Evolutionary conservation across 192 early-diverging fungal species (phyloP), one percentile per base, ranked within the genome.

Genomic region (Backusella morwellensis): DNA sequence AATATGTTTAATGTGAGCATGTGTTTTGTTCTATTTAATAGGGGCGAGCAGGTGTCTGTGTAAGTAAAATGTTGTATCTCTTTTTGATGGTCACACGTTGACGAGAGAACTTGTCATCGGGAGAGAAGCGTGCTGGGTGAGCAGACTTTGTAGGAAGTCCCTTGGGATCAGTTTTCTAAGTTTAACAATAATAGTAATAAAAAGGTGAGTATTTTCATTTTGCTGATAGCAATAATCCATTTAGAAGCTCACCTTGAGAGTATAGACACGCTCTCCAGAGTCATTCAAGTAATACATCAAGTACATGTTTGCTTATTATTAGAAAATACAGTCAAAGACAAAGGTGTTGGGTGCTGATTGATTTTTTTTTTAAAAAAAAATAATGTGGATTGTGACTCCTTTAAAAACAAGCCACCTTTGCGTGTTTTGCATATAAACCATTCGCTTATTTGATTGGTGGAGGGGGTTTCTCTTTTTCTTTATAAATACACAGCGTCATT

Each of bases 101-200:
- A 78, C 96, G 93, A 69, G 96, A 98, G 89, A 91, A 99, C 88
- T 98, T 97, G 92, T 99, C 98, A 83, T 99, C 97, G 67, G 98
- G 98, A 35, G 98, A 99, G 88, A 99, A 99, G 68, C 97, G 95
- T 26, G 98, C 97, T 47, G 98, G 98, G 81, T 99, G 98, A 41
- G 98, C 98, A n/a, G 96, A 96, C 83, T 96, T 95, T 72, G 98
- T 99, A 78, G 93, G 86, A 72, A 88, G 83, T 59, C 97, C 97
- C 42, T 81, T 83, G 8, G 89, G 83, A 66, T 91, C 92, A 35
- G 91, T 79, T 89, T 97, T 99, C 96, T 97, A 85, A 35, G 29
- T 44, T 44, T 4, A 0, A 44, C 4, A 15, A 9, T 9, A 40
- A 9, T 40, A 40, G 0, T 40, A 32, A 32, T 0, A 0, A 44